These are phyloP conservation scores for Fusarium pseudonygamai DNA, from an alignment of 2,329 filamentous ascomycete species.

Conservation along the genomic window DNA sequence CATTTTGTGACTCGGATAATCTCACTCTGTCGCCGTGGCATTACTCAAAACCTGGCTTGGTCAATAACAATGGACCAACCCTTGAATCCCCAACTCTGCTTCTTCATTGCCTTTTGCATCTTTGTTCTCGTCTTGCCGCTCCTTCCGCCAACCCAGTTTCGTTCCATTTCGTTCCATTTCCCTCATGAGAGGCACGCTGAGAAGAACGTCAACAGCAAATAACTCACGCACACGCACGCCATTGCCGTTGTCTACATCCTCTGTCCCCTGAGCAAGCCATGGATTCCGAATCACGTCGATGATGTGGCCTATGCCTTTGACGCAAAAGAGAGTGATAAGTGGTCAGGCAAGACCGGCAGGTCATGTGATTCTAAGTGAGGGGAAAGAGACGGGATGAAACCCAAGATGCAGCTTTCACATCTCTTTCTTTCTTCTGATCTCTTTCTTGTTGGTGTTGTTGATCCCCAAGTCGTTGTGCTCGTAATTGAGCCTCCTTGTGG, in stretches of 20 bases:
- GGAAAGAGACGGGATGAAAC: slow-evolving; percentile 45
- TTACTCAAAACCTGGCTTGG: slow-evolving; percentile 30
- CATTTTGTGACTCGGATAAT: slow-evolving; percentile 35
- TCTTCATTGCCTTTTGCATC: background rate
- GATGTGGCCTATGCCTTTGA: slow-evolving; percentile 40
- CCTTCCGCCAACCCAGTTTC: slow-evolving; percentile 7
- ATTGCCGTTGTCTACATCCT: slow-evolving; percentile 9
- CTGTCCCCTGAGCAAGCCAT: slow-evolving; percentile 20
- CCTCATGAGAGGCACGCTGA: slow-evolving; percentile 1
- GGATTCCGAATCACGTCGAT: slow-evolving; percentile 36
- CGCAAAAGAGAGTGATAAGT: slow-evolving; percentile 33
- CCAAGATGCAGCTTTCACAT: slow-evolving; percentile 27
- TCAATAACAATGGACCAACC: slow-evolving; percentile 7
- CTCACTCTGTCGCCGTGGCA: slow-evolving; percentile 19
- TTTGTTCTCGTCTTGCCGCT: background rate
- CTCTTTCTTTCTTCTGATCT: slow-evolving; percentile 16
- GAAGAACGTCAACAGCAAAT: slow-evolving; percentile 9
- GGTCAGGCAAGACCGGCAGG: slow-evolving; percentile 31
- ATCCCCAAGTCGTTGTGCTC: background rate
- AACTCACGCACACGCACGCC: background rate
- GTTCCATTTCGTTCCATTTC: background rate
- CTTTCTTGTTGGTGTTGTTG: slow-evolving; percentile 8
- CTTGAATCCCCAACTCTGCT: background rate
- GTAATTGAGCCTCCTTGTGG: slow-evolving; percentile 11
- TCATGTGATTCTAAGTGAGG: slow-evolving; percentile 48